These are phyloP conservation scores for Ormosia emarginata DNA, from an alignment of 306 rosid genomes.

Conservation along the genomic window DNA sequence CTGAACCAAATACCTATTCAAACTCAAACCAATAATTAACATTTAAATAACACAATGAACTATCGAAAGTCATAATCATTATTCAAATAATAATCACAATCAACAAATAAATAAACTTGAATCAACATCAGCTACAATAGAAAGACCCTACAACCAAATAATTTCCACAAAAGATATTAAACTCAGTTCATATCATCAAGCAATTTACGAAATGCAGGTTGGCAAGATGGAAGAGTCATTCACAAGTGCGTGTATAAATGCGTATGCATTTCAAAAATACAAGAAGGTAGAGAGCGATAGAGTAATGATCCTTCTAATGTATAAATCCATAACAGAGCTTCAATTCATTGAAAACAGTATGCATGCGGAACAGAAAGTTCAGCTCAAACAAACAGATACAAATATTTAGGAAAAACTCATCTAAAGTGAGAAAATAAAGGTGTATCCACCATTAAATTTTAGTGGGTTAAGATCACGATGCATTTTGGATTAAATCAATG, in stretches of 20 bases:
- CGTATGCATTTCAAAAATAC: neutral
- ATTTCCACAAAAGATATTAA: neutral
- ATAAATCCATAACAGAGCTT: neutral
- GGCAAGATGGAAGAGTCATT: neutral
- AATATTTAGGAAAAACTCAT: neutral
- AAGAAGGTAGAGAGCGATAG: neutral
- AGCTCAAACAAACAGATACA: neutral
- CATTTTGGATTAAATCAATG: no score
- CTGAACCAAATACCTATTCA: constrained; percentile 69
- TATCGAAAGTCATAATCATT: neutral
- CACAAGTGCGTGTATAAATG: neutral
- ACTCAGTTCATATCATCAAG: neutral
- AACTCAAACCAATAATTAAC: constrained; percentile 50
- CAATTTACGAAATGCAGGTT: neutral
- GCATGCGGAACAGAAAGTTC: neutral
- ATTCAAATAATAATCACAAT: neutral
- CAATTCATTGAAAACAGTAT: neutral
- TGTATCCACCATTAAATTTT: no score
- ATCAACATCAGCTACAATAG: neutral
- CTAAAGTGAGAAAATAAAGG: no score
- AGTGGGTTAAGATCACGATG: no score
- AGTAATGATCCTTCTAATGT: neutral
- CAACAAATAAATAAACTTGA: constrained; percentile 15
- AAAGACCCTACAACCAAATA: neutral
- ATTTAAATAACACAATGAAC: constrained; percentile 16